phyloP scores from a whole-genome alignment of 2,329 filamentous ascomycete genomes.

The Ascochyta fabae region DNA sequence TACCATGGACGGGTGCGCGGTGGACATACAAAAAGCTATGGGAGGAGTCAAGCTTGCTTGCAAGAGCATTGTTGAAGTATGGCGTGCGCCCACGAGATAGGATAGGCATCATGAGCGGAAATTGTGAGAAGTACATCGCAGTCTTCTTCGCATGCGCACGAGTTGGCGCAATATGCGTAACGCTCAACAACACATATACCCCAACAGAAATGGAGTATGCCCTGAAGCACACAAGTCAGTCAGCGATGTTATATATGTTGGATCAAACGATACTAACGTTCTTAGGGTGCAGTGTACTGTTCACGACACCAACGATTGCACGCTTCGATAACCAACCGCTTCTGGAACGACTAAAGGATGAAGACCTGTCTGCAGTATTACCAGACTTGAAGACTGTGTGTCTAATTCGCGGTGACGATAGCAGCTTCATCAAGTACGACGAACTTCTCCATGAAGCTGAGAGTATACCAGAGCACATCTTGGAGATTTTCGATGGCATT shows the following conservation, averaged over 20 bases:
- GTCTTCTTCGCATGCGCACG: conserved; percentile 74
- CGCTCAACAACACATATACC: conserved; percentile 84
- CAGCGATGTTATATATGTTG: background rate
- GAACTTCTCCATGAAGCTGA: conserved; percentile 56
- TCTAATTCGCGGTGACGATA: conserved; percentile 40
- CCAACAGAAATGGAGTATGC: conserved; percentile 74
- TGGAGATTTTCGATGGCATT: conserved; percentile 46
- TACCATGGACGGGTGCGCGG: conserved; percentile 76
- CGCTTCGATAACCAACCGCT: conserved; percentile 68
- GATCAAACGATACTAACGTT: conserved; percentile 1
- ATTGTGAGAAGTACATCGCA: conserved; percentile 64
- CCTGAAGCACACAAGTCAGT: conserved; percentile 70
- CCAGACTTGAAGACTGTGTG: conserved; percentile 43
- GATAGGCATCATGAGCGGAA: conserved; percentile 75
- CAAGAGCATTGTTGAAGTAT: conserved; percentile 63
- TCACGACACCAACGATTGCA: conserved; percentile 74
- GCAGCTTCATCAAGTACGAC: conserved; percentile 65
- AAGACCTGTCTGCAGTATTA: conserved; percentile 25
- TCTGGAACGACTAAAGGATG: conserved; percentile 49
- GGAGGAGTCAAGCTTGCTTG: conserved; percentile 49
- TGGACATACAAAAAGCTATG: conserved; percentile 66
- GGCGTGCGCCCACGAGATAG: conserved; percentile 73
- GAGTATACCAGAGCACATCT: conserved; percentile 40
- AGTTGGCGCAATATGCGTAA: conserved; percentile 64
- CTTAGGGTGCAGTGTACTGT: conserved; percentile 72